Evolutionary conservation across 2,329 filamentous ascomycete genomes (phyloP).

Genomic region (Knufia petricola): DNA sequence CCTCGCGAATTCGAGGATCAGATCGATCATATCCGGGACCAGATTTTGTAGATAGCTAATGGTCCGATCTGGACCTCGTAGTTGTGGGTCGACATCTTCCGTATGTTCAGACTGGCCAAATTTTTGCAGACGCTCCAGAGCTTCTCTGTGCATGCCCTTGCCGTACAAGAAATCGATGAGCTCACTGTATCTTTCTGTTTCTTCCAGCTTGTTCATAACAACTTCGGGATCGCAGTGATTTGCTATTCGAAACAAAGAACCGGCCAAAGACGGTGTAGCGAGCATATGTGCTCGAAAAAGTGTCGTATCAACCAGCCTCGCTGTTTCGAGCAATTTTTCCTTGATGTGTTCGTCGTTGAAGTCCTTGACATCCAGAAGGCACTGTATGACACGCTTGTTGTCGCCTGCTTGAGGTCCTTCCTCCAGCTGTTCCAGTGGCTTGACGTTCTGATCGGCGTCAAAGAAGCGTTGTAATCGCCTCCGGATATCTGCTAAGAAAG

Average conservation of each 20-base stretch:
- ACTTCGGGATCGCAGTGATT: conserved; percentile 97
- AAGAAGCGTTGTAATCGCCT: conserved; percentile 52
- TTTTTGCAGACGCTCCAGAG: conserved; percentile 67
- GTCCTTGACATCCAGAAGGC: conserved; percentile 38
- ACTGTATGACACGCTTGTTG: conserved; percentile 36
- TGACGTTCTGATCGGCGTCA: conserved; percentile 46
- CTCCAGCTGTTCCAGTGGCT: conserved; percentile 26
- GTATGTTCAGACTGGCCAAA: conserved; percentile 56
- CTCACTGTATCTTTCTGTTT: conserved; percentile 81
- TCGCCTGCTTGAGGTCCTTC: conserved; percentile 30
- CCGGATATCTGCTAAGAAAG: conserved; percentile 80
- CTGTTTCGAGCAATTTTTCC: conserved; percentile 62
- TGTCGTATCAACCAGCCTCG: conserved; percentile 82
- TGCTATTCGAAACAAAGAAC: conserved; percentile 83
- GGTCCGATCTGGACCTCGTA: conserved; percentile 75
- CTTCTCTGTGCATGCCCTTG: conserved; percentile 83
- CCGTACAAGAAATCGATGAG: conserved; percentile 96
- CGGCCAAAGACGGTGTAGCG: conserved; percentile 71
- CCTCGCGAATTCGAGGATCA: conserved; percentile 81
- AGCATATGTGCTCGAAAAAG: conserved; percentile 95
- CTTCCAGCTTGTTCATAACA: conserved; percentile 83
- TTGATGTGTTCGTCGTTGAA: conserved; percentile 54
- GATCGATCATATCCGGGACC: conserved; percentile 75
- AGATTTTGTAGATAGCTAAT: conserved; percentile 84
- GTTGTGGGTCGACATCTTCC: conserved; percentile 35